These are phyloP conservation scores for Torrubiellomyces zombiae DNA, from an alignment of 2,329 filamentous ascomycete genomes.

Conservation along the genomic window DNA sequence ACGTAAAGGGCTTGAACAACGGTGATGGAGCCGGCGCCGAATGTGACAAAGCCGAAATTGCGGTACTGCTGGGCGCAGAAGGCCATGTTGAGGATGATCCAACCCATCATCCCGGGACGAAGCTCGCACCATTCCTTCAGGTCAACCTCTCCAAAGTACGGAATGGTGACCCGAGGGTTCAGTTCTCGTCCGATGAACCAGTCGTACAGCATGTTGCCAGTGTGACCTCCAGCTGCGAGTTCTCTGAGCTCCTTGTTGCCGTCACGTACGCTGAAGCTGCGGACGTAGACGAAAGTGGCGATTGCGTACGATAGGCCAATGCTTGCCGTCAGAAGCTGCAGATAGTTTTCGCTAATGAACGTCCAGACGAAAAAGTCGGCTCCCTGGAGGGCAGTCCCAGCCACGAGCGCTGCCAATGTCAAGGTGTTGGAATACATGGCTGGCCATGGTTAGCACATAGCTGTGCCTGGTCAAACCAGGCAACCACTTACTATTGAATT, in stretches of 20 bases:
- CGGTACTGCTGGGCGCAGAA: slow-evolving; percentile 82
- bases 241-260: slow-evolving; percentile 57
- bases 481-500: slow-evolving; percentile 48
- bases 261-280: slow-evolving; percentile 67
- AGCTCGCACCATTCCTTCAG: slow-evolving; percentile 84
- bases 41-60: slow-evolving; percentile 65
- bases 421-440: slow-evolving; percentile 61
- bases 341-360: slow-evolving; percentile 81
- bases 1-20: slow-evolving; percentile 68
- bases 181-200: slow-evolving; percentile 95
- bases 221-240: slow-evolving; percentile 65
- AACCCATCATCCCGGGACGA: slow-evolving; percentile 80
- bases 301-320: slow-evolving; percentile 58
- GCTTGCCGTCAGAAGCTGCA: slow-evolving; percentile 72
- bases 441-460: slow-evolving; percentile 16
- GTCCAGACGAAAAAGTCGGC: slow-evolving; percentile 78
- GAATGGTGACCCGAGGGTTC: slow-evolving; percentile 69
- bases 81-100: slow-evolving; percentile 70
- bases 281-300: slow-evolving; percentile 64
- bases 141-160: slow-evolving; percentile 70
- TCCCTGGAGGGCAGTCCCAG: slow-evolving; percentile 61
- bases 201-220: slow-evolving; percentile 79
- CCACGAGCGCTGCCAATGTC: slow-evolving; percentile 52
- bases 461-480: too few relatives aligned
- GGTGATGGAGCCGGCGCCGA: slow-evolving; percentile 70